Base-by-base conservation (phyloP, 805 yeast genomes). In the Yamadazyma akitaensis region DNA sequence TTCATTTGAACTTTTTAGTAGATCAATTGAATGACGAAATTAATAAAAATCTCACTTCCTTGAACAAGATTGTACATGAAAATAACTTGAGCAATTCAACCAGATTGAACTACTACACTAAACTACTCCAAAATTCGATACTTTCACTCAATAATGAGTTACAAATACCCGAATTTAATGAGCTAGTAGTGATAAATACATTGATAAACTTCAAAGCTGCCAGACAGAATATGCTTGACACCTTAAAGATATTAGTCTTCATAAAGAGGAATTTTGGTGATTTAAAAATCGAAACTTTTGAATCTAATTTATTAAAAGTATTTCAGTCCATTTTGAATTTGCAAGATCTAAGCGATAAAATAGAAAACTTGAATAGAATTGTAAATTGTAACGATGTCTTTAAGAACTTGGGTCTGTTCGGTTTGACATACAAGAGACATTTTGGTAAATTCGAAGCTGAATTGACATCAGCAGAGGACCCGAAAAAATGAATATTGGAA, bases 91-190 rank as follows among this genome's bases (percentile, higher is more conserved):
- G 59, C 35, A 62, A 63, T n/a, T 72, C 80, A 0, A 77, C 85
- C 9, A 71, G 88, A 49, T 63, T 85, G 40, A 85, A 84, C 53
- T 84, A 84, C 60, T 84, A 84, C 57, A 65, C 82, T 37, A 85
- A 82, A 37, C 77, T 83, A 0, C 62, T 85, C 40, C 73, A 78
- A 13, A 77, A 80, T 43, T 76, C 88, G 0, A 77, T 84, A 19
- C 70, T 76, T 37, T 71, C 86, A 2, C 59, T 85, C 34, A 76
- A 79, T 39, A 68, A 72, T 5, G 83, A 81, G 46, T 57, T 82
- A 30, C 34, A 50, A 25, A 18, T 50, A 2, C 51, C 50, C 5
- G 40, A 46, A 3, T 54, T 55, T 17, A 53, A 58, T 32, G 61
- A 64, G 35, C 45, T 56, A 34, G 32, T 49, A 44, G 42, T 51